phyloP scores from a whole-genome alignment of 176 grass and related monocot genomes.

The Triticum turgidum region DNA sequence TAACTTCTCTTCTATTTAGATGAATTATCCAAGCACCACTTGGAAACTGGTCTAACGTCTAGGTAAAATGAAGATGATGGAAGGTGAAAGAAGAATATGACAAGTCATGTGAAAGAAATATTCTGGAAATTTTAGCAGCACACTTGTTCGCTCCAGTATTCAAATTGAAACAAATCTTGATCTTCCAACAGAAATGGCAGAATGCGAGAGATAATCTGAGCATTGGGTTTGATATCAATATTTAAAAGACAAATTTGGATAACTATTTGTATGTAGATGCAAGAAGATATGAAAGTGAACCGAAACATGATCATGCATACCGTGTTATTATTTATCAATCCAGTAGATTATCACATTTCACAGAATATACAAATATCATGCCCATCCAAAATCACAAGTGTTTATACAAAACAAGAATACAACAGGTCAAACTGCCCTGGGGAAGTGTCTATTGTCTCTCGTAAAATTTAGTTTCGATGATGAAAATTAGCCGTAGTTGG shows the following conservation, averaged over 20 bases:
- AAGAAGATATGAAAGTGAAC: not conserved
- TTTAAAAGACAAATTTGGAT: not conserved
- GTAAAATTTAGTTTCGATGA: conserved; percentile 6
- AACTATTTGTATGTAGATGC: not conserved
- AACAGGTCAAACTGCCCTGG: not conserved
- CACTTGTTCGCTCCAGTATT: not conserved
- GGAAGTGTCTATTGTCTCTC: not conserved
- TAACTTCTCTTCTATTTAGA: not conserved
- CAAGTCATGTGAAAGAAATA: not conserved
- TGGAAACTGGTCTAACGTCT: not conserved
- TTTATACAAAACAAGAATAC: not conserved
- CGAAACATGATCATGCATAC: not conserved
- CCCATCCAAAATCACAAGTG: not conserved
- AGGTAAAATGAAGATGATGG: not conserved
- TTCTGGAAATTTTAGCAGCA: not conserved
- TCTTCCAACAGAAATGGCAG: conserved; percentile 1
- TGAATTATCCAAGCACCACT: not conserved
- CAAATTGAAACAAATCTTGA: not conserved
- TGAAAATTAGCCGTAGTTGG: conserved; percentile 7
- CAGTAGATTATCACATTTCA: conserved; percentile 3
- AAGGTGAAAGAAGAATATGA: conserved; percentile 8
- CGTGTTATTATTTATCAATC: not conserved
- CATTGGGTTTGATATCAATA: not conserved
- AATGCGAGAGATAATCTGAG: not conserved
- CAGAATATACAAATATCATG: not conserved